Percentiles rank a stretch among this genome's conserved stretches.
Evolutionary conservation across 73 alveolate genomes (phyloP).

Genomic region (Urostyla sp.): DNA sequence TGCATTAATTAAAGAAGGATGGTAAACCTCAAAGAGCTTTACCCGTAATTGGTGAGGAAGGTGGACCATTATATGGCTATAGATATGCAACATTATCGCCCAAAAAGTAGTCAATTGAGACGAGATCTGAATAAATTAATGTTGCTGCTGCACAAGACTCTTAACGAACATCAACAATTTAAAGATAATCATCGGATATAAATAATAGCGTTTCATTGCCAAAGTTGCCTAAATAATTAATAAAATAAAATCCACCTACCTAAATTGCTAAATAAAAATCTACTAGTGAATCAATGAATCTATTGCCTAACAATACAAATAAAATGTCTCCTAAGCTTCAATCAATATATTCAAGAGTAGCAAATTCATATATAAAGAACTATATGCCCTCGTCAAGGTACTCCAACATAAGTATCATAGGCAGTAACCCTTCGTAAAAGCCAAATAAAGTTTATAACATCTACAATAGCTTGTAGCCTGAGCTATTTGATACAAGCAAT

Average conservation of each 20-base stretch:
- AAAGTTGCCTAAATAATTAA: background rate
- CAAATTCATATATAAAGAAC: slow-evolving; percentile 31
- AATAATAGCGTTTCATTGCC: background rate
- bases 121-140: background rate
- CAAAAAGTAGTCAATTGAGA: background rate
- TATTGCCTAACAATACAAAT: background rate
- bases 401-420: too few species aligned
- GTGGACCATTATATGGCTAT: slow-evolving; percentile 34
- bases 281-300: background rate
- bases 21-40: slow-evolving; percentile 12
- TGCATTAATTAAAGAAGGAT: background rate
- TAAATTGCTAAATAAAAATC: slow-evolving; percentile 21
- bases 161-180: background rate
- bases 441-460: too few species aligned
- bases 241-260: slow-evolving; percentile 1
- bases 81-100: slow-evolving; percentile 39
- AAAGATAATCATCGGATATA: background rate
- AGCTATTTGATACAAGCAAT: too few species aligned
- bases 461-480: too few species aligned
- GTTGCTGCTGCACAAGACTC: background rate
- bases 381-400: slow-evolving; percentile 27
- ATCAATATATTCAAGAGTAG: slow-evolving; percentile 45
- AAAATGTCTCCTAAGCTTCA: slow-evolving; percentile 6
- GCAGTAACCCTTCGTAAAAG: too few species aligned
- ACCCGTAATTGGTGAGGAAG: too few species aligned